Percentiles rank a stretch among this genome's conserved stretches.
Conservation (phyloP, 257 asterid species). For the Penstemon newberryi region DNA sequence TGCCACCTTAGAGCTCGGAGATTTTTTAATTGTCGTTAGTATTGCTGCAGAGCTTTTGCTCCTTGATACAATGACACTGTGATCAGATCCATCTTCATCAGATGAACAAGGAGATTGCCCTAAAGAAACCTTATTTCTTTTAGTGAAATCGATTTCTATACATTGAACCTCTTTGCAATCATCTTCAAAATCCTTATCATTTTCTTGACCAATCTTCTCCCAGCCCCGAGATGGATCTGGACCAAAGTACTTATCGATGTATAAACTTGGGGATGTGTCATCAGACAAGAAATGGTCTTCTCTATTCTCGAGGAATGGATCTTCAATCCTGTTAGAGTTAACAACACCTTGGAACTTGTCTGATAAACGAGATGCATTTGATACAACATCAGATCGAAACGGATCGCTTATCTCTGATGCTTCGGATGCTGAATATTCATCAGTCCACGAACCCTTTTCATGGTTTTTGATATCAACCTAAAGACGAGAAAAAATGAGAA, state of each 20-base stretch:
- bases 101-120: constrained; percentile 34
- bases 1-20: constrained; percentile 21
- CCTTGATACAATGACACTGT: constrained; percentile 23
- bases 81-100: constrained; percentile 29
- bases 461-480: constrained; percentile 39
- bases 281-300: constrained; percentile 54
- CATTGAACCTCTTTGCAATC: constrained; percentile 53
- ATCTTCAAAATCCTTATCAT: constrained; percentile 36
- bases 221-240: constrained; percentile 66
- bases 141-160: constrained; percentile 36
- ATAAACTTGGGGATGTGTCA: constrained; percentile 51
- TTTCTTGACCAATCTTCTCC: constrained; percentile 46
- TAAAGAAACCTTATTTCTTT: constrained; percentile 7
- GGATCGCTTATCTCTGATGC: constrained; percentile 45
- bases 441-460: constrained; percentile 36
- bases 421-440: constrained; percentile 52
- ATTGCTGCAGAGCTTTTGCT: constrained; percentile 31
- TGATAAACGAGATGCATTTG: constrained; percentile 30
- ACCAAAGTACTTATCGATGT: constrained; percentile 60
- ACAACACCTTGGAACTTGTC: constrained; percentile 26
- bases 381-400: constrained; percentile 29
- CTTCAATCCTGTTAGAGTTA: constrained; percentile 29
- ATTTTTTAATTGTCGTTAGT: constrained; percentile 4
- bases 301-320: constrained; percentile 36
- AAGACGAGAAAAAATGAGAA: constrained; percentile 14